These are phyloP conservation scores for Aspergillus homomorphus DNA, from an alignment of 495 filamentous ascomycete genomes.

Conservation along the genomic window DNA sequence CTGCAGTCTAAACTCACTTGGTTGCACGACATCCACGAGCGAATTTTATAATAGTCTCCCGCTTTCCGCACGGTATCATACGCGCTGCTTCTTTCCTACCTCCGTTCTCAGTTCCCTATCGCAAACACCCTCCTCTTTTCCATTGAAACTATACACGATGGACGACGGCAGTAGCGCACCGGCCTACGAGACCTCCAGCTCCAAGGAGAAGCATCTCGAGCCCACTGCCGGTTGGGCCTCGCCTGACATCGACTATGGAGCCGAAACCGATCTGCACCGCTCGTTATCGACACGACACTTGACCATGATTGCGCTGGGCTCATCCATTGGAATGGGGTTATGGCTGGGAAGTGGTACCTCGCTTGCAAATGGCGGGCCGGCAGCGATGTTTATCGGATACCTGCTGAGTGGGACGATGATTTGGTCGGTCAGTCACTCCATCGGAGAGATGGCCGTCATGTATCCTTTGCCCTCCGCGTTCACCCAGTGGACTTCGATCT, in stretches of 20 bases:
- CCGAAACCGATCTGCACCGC: constrained; percentile 28
- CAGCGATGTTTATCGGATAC: constrained; percentile 49
- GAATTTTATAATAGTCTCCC: not conserved
- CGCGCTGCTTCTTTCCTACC: not conserved
- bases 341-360: constrained; percentile 28
- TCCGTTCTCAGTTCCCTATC: not conserved
- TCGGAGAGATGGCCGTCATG: constrained; percentile 46
- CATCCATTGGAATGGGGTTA: constrained; percentile 31
- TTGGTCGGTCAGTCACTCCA: constrained; percentile 37
- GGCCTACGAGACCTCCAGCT: constrained; percentile 6
- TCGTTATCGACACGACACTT: constrained; percentile 31
- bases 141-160: not conserved
- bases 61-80: not conserved
- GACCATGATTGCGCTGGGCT: constrained; percentile 34
- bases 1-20: no score
- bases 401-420: constrained; percentile 33
- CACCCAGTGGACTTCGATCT: constrained; percentile 44
- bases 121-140: not conserved
- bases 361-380: constrained; percentile 25
- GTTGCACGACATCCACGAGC: not conserved
- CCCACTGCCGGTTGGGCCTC: not conserved
- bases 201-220: constrained; percentile 11
- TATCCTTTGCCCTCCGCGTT: constrained; percentile 57
- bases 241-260: constrained; percentile 17
- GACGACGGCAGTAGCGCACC: not conserved